Evolutionary conservation across 768 basidiomycete species (phyloP), one percentile per base, ranked within the genome.

Genomic region (Suillus cothurnatus): DNA sequence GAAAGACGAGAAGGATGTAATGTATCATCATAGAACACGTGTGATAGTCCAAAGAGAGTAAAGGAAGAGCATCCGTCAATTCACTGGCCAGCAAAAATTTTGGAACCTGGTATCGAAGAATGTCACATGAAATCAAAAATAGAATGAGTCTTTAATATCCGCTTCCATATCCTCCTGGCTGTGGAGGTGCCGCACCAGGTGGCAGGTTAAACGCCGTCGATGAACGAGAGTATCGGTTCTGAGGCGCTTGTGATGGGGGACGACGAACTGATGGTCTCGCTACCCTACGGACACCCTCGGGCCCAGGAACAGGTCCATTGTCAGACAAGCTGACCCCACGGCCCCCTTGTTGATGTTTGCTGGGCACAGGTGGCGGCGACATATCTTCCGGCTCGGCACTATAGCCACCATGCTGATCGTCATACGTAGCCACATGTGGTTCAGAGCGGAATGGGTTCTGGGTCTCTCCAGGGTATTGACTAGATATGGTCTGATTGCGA

Each of bases 311-410:
- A 45, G 93, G 94, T 17, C 96, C 96, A 70, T 86, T 80, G 69
- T 98, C 96, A 62, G 85, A 86, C 63, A 98, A 77, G 53, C 89
- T 89, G 57, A 97, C 84, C 28, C 95, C 94, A 14, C 92, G 85
- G n/a, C 58, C 53, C 12, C 53, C 58, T 6, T 77, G 73, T 58
- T 69, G 71, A 56, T 70, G 70, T 23, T 57, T 68, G 39, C 47
- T 66, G 47, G 61, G 55, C 32, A 71, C 43, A 31, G 58, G 58
- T 14, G 45, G 71, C n/a, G 60, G 69, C 34, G 50, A 65, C 12
- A 71, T 61, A 61, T 82, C 80, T 68, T 82, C 82, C 26, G 76
- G 73, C 57, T 82, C 81, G 36, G 72, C 68, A 39, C 64, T 67
- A 64, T 77, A 78, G 59, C 74, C 65, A 61, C 68, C 68, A 69